phyloP scores from a whole-genome alignment of 208 protist species.

The Trypanosoma grayi region DNA sequence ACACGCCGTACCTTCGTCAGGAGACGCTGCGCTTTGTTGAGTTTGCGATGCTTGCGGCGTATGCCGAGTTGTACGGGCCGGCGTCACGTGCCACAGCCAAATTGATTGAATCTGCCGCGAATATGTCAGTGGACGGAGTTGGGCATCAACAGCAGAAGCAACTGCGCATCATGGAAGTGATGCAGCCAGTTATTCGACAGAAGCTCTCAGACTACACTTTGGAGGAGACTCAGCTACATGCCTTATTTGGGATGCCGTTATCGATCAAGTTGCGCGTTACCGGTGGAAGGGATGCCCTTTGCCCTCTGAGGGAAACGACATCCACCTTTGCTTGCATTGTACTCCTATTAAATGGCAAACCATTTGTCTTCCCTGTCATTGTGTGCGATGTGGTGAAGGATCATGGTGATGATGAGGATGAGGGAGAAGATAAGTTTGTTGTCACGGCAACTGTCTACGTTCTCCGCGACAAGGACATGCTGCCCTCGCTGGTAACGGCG shows the following conservation, averaged over 20 bases:
- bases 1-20: constrained; percentile 68
- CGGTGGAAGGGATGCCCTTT: constrained; percentile 7
- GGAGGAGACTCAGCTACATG: constrained; percentile 52
- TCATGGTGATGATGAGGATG: not conserved
- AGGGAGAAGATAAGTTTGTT: not conserved
- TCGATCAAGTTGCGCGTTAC: not conserved
- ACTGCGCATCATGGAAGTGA: constrained; percentile 32
- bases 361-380: constrained; percentile 55
- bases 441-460: constrained; percentile 40
- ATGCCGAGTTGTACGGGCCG: constrained; percentile 77
- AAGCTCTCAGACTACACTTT: constrained; percentile 34
- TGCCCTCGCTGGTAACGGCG: constrained; percentile 59
- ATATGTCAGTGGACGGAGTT: not conserved
- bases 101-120: constrained; percentile 13
- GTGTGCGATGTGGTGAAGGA: constrained; percentile 26
- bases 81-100: constrained; percentile 25
- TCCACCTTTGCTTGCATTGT: constrained; percentile 48
- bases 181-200: constrained; percentile 27
- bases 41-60: constrained; percentile 55
- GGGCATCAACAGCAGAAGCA: constrained; percentile 1
- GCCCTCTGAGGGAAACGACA: constrained; percentile 2
- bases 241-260: constrained; percentile 67
- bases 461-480: constrained; percentile 67
- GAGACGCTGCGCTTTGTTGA: constrained; percentile 71
- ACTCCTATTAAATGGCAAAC: constrained; percentile 46